Evolutionary conservation across 73 alveolate species (phyloP).

Genomic region (Paramecium sexaurelia): DNA sequence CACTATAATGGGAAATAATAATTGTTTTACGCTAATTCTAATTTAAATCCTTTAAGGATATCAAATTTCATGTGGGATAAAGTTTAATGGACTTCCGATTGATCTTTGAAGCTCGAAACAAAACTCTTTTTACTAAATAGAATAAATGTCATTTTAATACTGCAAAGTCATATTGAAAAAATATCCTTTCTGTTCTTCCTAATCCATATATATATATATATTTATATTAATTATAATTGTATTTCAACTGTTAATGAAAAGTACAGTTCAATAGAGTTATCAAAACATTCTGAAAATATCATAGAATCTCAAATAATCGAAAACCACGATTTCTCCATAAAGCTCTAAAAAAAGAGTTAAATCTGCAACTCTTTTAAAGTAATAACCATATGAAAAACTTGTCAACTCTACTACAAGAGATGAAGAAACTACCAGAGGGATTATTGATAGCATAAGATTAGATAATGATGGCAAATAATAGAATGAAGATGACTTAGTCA

Average conservation of each 20-base stretch:
- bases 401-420: neutral
- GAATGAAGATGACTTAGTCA: neutral
- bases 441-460: neutral
- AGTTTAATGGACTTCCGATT: neutral
- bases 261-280: neutral
- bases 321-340: neutral
- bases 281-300: neutral
- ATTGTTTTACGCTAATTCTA: neutral
- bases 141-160: neutral
- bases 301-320: neutral
- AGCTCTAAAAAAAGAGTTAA: neutral
- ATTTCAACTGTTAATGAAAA: neutral
- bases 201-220: neutral
- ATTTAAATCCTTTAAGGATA: neutral
- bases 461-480: conserved; percentile 4
- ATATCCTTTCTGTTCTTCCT: neutral
- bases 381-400: neutral
- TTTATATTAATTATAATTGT: neutral
- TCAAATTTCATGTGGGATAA: neutral
- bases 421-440: conserved; percentile 1
- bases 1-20: neutral
- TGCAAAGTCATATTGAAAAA: neutral
- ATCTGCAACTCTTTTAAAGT: neutral
- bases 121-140: neutral
- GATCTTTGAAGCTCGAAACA: neutral